A percentile compares a stretch with the other conserved stretches of the same genome.
These are phyloP conservation scores for Macrolepiota fuliginosa DNA, from an alignment of 768 basidiomycete species.

Conservation along the genomic window DNA sequence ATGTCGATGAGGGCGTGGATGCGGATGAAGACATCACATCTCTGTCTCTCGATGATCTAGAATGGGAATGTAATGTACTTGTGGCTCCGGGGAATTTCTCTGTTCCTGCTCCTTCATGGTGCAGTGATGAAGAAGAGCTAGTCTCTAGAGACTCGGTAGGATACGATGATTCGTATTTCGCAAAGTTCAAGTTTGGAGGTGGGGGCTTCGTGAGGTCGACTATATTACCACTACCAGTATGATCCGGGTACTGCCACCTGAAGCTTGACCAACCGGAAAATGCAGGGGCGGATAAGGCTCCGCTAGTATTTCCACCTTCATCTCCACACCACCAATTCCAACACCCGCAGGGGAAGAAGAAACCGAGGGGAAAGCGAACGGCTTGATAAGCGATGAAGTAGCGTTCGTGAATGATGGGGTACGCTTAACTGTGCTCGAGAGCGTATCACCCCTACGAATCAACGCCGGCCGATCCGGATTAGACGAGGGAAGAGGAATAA, in stretches of 20 bases:
- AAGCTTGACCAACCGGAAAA: conserved; percentile 18
- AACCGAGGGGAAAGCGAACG: conserved; percentile 66
- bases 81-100: conserved; percentile 13
- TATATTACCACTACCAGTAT: neutral
- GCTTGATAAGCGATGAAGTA: conserved; percentile 65
- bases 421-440: conserved; percentile 66
- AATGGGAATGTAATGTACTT: conserved; percentile 24
- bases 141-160: conserved; percentile 38
- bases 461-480: conserved; percentile 47
- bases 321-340: too few species aligned
- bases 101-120: conserved; percentile 15
- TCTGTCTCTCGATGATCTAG: too few species aligned
- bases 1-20: too few species aligned
- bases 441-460: conserved; percentile 53
- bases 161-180: conserved; percentile 77
- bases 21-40: too few species aligned
- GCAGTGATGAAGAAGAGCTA: conserved; percentile 14
- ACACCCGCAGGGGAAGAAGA: conserved; percentile 8
- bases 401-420: conserved; percentile 82
- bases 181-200: conserved; percentile 75
- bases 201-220: conserved; percentile 63
- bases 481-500: conserved; percentile 28
- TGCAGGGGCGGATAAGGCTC: conserved; percentile 29
- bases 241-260: conserved; percentile 17
- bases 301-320: conserved; percentile 42